phyloP scores from a whole-genome alignment of 129 eudicot genomes.

The Sambucus nigra region DNA sequence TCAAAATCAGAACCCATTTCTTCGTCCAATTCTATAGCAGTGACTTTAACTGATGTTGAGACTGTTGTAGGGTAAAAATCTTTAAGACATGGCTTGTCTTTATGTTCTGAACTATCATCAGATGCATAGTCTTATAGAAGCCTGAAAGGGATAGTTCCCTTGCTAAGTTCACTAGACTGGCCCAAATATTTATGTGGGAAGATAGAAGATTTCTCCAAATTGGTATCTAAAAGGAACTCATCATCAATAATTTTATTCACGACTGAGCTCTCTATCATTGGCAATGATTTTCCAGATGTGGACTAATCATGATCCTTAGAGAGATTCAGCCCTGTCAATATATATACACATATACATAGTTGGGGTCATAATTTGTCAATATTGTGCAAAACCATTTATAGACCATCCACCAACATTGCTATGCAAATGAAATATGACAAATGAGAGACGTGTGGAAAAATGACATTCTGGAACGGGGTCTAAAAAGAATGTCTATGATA shows the following conservation, averaged over 20 bases:
- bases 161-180: conserved; percentile 10
- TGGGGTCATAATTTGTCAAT: neutral
- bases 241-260: too few species aligned
- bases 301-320: conserved; percentile 8
- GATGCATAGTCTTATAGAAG: conserved; percentile 61
- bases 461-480: too few species aligned
- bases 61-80: conserved; percentile 24
- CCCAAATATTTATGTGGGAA: conserved; percentile 19
- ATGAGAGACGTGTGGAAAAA: too few species aligned
- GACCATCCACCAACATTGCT: neutral
- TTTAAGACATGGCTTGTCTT: conserved; percentile 24
- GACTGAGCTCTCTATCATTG: neutral
- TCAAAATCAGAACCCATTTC: neutral
- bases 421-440: conserved; percentile 2
- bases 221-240: conserved; percentile 10
- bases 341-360: too few species aligned
- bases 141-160: conserved; percentile 39
- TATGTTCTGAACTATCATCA: conserved; percentile 45
- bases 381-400: neutral
- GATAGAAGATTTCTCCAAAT: conserved; percentile 3
- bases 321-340: conserved; percentile 13
- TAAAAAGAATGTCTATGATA: too few species aligned
- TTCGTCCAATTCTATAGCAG: conserved; percentile 9
- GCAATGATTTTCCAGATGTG: neutral
- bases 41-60: conserved; percentile 18